phyloP scores from a whole-genome alignment of 169 alveolate species.

The Plasmodium cynomolgi region DNA sequence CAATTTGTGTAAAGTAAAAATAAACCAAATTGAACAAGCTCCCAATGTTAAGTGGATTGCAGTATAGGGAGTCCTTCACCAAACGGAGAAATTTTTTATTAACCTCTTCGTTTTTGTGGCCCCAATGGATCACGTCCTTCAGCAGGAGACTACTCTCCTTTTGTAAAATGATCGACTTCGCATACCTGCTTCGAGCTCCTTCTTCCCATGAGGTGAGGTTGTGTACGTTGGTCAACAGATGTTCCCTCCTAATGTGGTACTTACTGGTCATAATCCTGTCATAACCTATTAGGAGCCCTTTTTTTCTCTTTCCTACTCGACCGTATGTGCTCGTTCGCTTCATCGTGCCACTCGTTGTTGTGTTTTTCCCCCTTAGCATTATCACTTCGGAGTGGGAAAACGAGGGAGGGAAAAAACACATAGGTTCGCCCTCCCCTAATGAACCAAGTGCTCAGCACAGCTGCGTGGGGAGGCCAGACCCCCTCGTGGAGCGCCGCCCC shows the following conservation, averaged over 20 bases:
- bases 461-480: too few relatives aligned
- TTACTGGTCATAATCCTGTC: neutral
- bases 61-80: constrained; percentile 18
- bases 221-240: neutral
- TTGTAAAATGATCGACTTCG: constrained; percentile 33
- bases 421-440: neutral
- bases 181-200: constrained; percentile 4
- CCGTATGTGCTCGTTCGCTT: constrained; percentile 4
- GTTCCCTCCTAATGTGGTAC: neutral
- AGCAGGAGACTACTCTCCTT: constrained; percentile 18
- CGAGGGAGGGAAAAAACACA: neutral
- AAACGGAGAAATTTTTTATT: neutral
- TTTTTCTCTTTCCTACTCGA: constrained; percentile 2
- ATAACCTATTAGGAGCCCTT: constrained; percentile 7
- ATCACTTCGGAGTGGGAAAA: neutral
- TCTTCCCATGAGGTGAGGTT: neutral
- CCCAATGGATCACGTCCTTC: neutral
- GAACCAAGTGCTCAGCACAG: neutral
- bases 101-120: neutral
- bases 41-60: constrained; percentile 37
- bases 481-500: too few relatives aligned
- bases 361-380: neutral
- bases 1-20: constrained; percentile 14
- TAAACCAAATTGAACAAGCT: constrained; percentile 34
- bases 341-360: neutral